phyloP scores from a whole-genome alignment of 2,329 filamentous ascomycete species.

The Colletotrichum sp. region DNA sequence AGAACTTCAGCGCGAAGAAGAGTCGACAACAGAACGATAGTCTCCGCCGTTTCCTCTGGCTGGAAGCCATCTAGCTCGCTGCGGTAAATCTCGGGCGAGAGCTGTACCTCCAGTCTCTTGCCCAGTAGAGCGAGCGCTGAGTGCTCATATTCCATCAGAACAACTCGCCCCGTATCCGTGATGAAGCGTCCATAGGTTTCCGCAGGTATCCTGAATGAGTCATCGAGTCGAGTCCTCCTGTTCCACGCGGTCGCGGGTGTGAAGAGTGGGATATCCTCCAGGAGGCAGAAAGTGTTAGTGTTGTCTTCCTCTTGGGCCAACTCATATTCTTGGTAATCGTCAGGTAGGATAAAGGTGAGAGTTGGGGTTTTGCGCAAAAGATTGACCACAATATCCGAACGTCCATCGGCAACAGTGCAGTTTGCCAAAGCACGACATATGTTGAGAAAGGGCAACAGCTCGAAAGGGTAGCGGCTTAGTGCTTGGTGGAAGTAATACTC shows the following conservation, averaged over 20 bases:
- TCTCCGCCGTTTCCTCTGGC: constrained; percentile 71
- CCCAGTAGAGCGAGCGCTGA: constrained; percentile 82
- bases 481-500: constrained; percentile 70
- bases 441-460: constrained; percentile 78
- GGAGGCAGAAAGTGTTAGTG: constrained; percentile 76
- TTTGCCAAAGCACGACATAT: constrained; percentile 69
- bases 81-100: constrained; percentile 60
- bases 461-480: constrained; percentile 82
- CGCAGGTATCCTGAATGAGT: constrained; percentile 66
- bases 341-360: constrained; percentile 79
- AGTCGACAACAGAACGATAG: constrained; percentile 75
- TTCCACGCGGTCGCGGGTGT: constrained; percentile 49
- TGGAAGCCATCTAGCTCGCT: constrained; percentile 59
- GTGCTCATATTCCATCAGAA: constrained; percentile 79
- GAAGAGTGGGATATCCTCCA: constrained; percentile 69
- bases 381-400: constrained; percentile 60
- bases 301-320: constrained; percentile 87
- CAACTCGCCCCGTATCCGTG: constrained; percentile 76
- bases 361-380: constrained; percentile 72
- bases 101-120: constrained; percentile 73
- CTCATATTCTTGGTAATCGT: constrained; percentile 75
- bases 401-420: constrained; percentile 35
- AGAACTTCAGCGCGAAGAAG: constrained; percentile 62
- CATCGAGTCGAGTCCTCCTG: constrained; percentile 47
- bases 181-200: constrained; percentile 76